These are phyloP conservation scores for Cercospora zeae-maydis DNA, from an alignment of 2,329 filamentous ascomycete species.

Conservation along the genomic window DNA sequence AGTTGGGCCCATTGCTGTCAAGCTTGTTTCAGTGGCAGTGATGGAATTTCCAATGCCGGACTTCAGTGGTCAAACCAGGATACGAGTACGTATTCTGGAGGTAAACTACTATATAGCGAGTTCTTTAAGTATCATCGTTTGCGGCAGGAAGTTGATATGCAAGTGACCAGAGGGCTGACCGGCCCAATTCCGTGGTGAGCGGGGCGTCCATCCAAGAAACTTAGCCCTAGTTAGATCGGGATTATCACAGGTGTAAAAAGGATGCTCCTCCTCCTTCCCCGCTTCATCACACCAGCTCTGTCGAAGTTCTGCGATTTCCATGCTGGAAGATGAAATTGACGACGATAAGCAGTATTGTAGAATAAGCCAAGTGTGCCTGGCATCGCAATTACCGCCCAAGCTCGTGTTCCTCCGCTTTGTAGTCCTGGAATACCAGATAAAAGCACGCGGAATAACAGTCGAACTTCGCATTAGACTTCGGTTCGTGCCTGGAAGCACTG, in stretches of 20 bases:
- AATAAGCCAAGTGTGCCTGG: neutral
- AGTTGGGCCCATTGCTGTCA: slow-evolving; percentile 16
- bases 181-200: slow-evolving; percentile 2
- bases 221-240: neutral
- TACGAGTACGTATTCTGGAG: neutral
- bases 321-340: neutral
- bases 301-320: neutral
- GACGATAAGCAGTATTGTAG: neutral
- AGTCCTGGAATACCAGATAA: neutral
- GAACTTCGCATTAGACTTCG: slow-evolving; percentile 8
- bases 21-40: neutral
- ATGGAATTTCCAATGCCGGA: neutral
- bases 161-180: neutral
- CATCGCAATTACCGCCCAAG: neutral
- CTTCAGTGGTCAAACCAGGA: neutral
- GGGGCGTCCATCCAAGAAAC: neutral
- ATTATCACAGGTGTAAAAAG: slow-evolving; percentile 7
- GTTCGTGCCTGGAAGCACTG: slow-evolving; percentile 1
- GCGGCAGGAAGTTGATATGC: neutral
- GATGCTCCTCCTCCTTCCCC: slow-evolving; percentile 1
- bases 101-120: neutral
- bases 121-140: neutral
- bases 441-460: neutral
- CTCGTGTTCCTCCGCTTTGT: neutral
- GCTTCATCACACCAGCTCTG: neutral